Percentiles rank a stretch among this genome's conserved stretches.
Evolutionary conservation across 2,329 filamentous ascomycete species (phyloP).

Genomic region (Pyrenophora graminea): DNA sequence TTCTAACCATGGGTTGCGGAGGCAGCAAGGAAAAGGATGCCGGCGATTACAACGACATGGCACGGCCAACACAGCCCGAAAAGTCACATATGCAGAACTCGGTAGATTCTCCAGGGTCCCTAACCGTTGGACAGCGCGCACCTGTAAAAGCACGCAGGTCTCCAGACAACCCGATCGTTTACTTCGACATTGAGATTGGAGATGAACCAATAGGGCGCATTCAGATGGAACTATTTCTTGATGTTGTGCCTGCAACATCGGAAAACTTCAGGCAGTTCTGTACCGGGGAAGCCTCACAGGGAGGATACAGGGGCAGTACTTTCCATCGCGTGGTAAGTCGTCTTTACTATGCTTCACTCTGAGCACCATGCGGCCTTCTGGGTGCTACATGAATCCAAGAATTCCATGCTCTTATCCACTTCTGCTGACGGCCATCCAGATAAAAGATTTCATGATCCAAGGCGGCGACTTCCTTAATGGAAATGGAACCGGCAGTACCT

Average conservation of each 20-base stretch:
- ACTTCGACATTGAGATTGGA: constrained; percentile 22
- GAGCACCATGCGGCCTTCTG: too few species aligned
- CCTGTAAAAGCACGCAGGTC: constrained; percentile 12
- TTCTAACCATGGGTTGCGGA: constrained; percentile 15
- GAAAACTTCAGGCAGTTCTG: constrained; percentile 80
- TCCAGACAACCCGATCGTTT: constrained; percentile 21
- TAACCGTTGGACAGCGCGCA: neutral
- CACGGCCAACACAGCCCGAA: constrained; percentile 9
- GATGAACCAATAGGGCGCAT: constrained; percentile 68
- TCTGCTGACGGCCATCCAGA: constrained; percentile 46
- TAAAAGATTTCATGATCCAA: constrained; percentile 97
- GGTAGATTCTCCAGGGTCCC: neutral
- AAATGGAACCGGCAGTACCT: constrained; percentile 85
- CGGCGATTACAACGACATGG: constrained; percentile 12
- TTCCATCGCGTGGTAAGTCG: constrained; percentile 79
- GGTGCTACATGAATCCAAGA: too few species aligned
- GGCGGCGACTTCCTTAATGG: constrained; percentile 76
- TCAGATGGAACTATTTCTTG: constrained; percentile 81
- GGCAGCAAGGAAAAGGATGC: constrained; percentile 14
- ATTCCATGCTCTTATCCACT: too few species aligned
- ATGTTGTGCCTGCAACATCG: constrained; percentile 80
- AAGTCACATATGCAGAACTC: neutral
- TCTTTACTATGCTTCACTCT: too few species aligned
- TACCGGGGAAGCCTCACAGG: constrained; percentile 72
- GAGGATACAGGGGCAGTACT: constrained; percentile 75